Percentiles rank a stretch among this genome's conserved stretches.
phyloP scores from a whole-genome alignment of 768 basidiomycete species.

The Mycena maculata region DNA sequence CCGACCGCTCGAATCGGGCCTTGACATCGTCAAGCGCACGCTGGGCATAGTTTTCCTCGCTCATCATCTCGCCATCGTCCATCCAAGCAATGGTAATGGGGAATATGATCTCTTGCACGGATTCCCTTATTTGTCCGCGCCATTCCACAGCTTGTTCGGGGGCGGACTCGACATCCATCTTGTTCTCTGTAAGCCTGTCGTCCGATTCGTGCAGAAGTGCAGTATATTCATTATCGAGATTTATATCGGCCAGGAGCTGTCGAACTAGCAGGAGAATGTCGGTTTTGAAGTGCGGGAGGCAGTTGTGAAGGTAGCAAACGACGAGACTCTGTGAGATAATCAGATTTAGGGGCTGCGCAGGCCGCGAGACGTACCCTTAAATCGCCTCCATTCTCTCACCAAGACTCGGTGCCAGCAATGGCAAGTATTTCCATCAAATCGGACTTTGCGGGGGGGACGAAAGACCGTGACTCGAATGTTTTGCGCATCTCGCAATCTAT shows the following conservation, averaged over 20 bases:
- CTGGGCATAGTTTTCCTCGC: conserved; percentile 54
- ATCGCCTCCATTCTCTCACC: conserved; percentile 47
- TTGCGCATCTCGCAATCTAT: conserved; percentile 46
- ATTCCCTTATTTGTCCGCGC: conserved; percentile 46
- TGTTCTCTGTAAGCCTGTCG: conserved; percentile 14
- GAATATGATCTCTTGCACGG: conserved; percentile 56
- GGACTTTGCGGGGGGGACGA: conserved; percentile 42
- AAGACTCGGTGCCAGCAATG: conserved; percentile 51
- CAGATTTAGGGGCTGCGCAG: conserved; percentile 2
- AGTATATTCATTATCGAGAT: conserved; percentile 13
- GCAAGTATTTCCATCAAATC: conserved; percentile 52
- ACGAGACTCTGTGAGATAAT: conserved; percentile 33
- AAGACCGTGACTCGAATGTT: conserved; percentile 35
- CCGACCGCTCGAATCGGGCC: conserved; percentile 56
- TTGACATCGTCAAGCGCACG: conserved; percentile 61
- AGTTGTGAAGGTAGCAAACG: conserved; percentile 44
- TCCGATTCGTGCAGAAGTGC: conserved; percentile 22
- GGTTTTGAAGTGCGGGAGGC: conserved; percentile 43
- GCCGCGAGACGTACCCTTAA: conserved; percentile 43
- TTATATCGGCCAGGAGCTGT: conserved; percentile 26
- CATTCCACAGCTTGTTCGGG: conserved; percentile 42
- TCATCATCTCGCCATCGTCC: conserved; percentile 60
- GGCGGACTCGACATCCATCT: not conserved
- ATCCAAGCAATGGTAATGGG: conserved; percentile 64
- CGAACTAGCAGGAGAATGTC: conserved; percentile 38